Base-by-base conservation (phyloP, 169 alveolate genomes). In the Plasmodium gonderi region DNA sequence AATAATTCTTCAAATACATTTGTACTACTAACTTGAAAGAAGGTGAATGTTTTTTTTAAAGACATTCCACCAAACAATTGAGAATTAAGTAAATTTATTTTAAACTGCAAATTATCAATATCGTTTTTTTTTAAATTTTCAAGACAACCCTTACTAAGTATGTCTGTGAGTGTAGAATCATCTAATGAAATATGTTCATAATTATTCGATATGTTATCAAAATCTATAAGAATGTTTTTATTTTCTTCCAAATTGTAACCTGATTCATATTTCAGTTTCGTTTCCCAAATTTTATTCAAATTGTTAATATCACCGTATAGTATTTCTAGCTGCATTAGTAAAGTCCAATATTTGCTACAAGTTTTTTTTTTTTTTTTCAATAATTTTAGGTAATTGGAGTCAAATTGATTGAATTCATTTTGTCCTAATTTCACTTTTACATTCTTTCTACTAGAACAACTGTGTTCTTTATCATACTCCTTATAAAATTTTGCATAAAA, bases 191-290 rank as follows among this genome's bases (percentile, higher is more conserved):
- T 54, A 38, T 54, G 67, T 75, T 87, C 87, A 7, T 75, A 67
- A 20, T 51, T 26, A 38, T 51, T 74, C 0, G 83, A 75, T 65
- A 54, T 17, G 47, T 74, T 87, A 9, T 14, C 82, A 75, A 75
- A 87, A 75, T 87, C 80, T 12, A 87, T 23, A 14, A 87, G 54
- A 14, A 87, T 44, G 67, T 87, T 75, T 75, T 87, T 87, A 87
- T 87, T 87, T 87, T 87, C 93, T 23, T 87, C 93, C 49, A 87
- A 75, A 75, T 87, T 87, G 44, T 87, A 87, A 26, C 93, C 93
- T 45, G 93, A 74, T 1, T 87, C 93, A 75, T 75, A 87, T 54
- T 75, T 87, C 33, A 87, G 45, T 87, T 75, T 87, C 11, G 74
- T 74, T 31, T 87, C 89, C 78, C 67, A 87, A 3, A 87, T 23